Evolutionary conservation across 306 rosid genomes (phyloP).

Genomic region (Lotus japonicus): DNA sequence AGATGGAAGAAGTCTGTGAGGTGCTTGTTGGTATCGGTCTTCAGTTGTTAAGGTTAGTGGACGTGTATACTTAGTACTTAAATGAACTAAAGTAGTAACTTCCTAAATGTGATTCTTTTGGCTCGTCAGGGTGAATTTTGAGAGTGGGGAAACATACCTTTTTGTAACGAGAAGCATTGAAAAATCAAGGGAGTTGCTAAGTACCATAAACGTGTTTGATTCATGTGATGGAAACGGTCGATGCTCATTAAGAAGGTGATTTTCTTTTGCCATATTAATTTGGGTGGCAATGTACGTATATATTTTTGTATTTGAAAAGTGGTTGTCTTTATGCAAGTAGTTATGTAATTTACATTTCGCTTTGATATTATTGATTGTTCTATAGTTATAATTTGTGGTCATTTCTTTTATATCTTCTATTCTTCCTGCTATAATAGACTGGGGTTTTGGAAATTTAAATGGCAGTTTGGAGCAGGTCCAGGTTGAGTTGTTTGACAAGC

Average conservation of each 20-base stretch:
- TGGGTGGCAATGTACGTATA: neutral
- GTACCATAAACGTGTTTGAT: conserved; percentile 42
- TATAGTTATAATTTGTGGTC: conserved; percentile 10
- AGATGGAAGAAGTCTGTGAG: conserved; percentile 62
- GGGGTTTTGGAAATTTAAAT: conserved; percentile 81
- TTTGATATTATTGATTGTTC: conserved; percentile 2
- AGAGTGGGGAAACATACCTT: conserved; percentile 47
- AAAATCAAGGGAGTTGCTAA: conserved; percentile 59
- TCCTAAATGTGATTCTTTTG: conserved; percentile 21
- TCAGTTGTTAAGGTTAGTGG: conserved; percentile 81
- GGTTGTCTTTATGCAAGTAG: neutral
- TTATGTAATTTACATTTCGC: neutral
- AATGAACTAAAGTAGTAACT: conserved; percentile 7
- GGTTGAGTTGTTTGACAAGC: conserved; percentile 76
- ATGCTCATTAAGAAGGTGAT: conserved; percentile 64
- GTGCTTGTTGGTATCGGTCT: conserved; percentile 81
- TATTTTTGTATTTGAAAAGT: neutral
- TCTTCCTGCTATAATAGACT: conserved; percentile 47
- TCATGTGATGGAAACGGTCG: conserved; percentile 31
- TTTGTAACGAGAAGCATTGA: conserved; percentile 72
- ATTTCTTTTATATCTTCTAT: conserved; percentile 8
- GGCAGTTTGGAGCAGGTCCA: conserved; percentile 99
- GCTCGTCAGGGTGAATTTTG: conserved; percentile 50
- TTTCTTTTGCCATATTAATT: neutral
- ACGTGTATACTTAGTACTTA: conserved; percentile 6